phyloP scores from a whole-genome alignment of 768 basidiomycete species.

The Termitomyces sp. region DNA sequence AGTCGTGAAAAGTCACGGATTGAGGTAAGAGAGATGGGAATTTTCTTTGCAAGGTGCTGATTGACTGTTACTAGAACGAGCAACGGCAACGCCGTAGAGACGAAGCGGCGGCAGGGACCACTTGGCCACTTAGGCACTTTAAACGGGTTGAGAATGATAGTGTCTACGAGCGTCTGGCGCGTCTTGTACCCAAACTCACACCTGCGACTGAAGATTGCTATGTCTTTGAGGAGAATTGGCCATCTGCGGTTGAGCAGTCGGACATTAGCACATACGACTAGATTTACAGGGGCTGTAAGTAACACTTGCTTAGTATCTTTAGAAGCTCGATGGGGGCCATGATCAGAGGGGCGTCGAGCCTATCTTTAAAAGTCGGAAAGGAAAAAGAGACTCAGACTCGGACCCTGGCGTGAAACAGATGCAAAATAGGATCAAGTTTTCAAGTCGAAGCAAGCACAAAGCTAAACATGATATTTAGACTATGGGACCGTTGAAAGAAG shows the following conservation, averaged over 20 bases:
- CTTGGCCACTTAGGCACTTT: slow-evolving; percentile 81
- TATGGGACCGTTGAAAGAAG: not conserved
- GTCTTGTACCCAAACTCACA: slow-evolving; percentile 44
- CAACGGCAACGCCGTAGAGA: slow-evolving; percentile 86
- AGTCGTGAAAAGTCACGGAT: slow-evolving; percentile 84
- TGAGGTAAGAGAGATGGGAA: slow-evolving; percentile 49
- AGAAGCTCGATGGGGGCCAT: too few relatives aligned
- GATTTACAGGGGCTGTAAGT: too few relatives aligned
- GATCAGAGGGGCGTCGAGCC: too few relatives aligned
- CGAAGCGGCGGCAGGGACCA: slow-evolving; percentile 63
- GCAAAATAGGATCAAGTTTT: too few relatives aligned
- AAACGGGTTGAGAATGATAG: slow-evolving; percentile 62
- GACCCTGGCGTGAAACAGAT: too few relatives aligned
- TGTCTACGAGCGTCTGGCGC: slow-evolving; percentile 65
- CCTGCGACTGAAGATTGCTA: slow-evolving; percentile 78
- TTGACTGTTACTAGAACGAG: too few relatives aligned
- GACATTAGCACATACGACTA: too few relatives aligned
- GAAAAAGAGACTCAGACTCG: too few relatives aligned
- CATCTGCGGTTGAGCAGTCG: slow-evolving; percentile 9
- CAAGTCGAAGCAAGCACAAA: not conserved
- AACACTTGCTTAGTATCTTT: too few relatives aligned
- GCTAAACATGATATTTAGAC: not conserved
- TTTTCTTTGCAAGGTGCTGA: too few relatives aligned
- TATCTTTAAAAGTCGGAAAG: too few relatives aligned
- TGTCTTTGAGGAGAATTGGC: slow-evolving; percentile 61